phyloP scores from a whole-genome alignment of 495 filamentous ascomycete genomes.

The Paragyromitra xinjiangensis region DNA sequence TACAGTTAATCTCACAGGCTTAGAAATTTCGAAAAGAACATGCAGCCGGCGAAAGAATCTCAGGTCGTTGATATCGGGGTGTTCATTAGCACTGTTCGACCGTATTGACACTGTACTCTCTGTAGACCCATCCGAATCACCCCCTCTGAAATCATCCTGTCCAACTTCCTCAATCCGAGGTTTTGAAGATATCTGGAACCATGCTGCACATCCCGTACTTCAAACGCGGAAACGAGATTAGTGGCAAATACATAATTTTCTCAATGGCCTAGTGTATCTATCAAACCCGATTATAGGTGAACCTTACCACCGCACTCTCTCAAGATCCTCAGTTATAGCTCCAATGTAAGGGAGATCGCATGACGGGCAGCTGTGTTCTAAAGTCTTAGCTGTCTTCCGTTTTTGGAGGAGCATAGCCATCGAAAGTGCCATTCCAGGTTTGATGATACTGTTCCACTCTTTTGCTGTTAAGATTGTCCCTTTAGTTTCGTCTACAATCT shows the following conservation, averaged over 20 bases:
- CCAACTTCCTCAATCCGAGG: too few relatives aligned
- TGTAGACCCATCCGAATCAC: too few relatives aligned
- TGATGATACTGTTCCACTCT: constrained; percentile 10
- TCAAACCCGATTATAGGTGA: background rate
- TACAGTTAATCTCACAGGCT: too few relatives aligned
- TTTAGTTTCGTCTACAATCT: constrained; percentile 11
- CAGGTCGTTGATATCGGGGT: too few relatives aligned
- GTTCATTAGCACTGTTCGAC: too few relatives aligned
- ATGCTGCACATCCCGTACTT: background rate
- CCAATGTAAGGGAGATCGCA: background rate
- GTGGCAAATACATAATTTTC: background rate
- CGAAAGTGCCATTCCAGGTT: constrained; percentile 24
- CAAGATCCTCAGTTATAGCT: background rate
- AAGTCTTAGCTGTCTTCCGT: background rate
- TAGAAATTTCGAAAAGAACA: too few relatives aligned
- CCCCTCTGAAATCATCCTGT: too few relatives aligned
- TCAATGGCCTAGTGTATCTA: background rate
- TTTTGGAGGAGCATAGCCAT: constrained; percentile 38
- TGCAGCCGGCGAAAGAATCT: too few relatives aligned
- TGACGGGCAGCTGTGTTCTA: background rate
- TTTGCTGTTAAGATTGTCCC: background rate
- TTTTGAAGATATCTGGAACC: background rate
- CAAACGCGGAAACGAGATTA: background rate
- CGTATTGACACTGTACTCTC: too few relatives aligned
- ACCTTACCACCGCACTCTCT: constrained; percentile 18